A percentile compares a stretch with the other conserved stretches of the same genome.
Evolutionary conservation across 139 green algal genomes (phyloP).

Genomic region (Eudorina sp.): DNA sequence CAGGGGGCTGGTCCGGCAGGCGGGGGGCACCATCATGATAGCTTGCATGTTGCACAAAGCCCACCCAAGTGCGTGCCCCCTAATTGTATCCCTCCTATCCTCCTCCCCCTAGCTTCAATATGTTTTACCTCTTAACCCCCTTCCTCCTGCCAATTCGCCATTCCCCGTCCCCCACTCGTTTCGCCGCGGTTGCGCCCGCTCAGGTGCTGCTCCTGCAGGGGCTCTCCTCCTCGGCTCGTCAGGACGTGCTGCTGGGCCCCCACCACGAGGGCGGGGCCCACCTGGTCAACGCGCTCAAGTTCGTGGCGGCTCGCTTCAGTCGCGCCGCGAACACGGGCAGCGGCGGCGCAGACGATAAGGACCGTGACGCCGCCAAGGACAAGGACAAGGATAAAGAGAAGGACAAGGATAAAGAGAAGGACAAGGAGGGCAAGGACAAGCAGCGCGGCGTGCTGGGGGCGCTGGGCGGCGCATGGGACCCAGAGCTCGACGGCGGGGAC

Average conservation of each 20-base stretch:
- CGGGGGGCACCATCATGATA: too few species aligned
- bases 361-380: neutral
- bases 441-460: slow-evolving; percentile 67
- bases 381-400: slow-evolving; percentile 3
- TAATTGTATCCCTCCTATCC: too few species aligned
- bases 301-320: slow-evolving; percentile 65
- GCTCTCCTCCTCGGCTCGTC: slow-evolving; percentile 49
- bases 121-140: too few species aligned
- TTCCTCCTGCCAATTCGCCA: too few species aligned
- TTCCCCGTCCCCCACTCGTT: too few species aligned
- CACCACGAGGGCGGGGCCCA: slow-evolving; percentile 53
- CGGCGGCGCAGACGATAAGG: slow-evolving; percentile 10
- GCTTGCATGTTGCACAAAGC: too few species aligned
- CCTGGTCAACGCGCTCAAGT: slow-evolving; percentile 70
- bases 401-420: neutral
- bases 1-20: too few species aligned
- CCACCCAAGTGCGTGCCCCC: too few species aligned
- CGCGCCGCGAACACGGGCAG: neutral
- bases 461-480: slow-evolving; percentile 76
- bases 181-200: neutral
- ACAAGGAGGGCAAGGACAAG: neutral
- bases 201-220: slow-evolving; percentile 78
- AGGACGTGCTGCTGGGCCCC: slow-evolving; percentile 55
- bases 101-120: too few species aligned
- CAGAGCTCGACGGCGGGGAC: slow-evolving; percentile 70